These are phyloP conservation scores for Gnaphalium uliginosum DNA, from an alignment of 129 eudicot genomes.

Conservation along the genomic window DNA sequence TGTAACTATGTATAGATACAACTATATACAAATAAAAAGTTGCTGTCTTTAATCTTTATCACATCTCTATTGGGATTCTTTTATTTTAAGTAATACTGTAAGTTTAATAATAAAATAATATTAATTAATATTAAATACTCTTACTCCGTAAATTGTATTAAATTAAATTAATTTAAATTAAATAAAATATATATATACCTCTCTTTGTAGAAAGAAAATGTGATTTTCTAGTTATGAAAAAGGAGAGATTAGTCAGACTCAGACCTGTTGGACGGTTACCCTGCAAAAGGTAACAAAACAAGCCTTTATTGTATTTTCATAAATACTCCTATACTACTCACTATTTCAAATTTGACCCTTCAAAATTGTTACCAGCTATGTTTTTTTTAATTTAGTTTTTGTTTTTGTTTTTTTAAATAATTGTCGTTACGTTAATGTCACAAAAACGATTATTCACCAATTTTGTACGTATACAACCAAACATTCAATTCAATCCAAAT, in stretches of 20 bases:
- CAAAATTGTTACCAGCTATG: too few species aligned
- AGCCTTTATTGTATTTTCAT: slow-evolving; percentile 10
- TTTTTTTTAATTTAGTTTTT: too few species aligned
- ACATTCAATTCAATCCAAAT: slow-evolving; percentile 1
- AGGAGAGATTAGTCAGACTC: slow-evolving; percentile 31
- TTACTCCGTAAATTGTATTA: too few species aligned
- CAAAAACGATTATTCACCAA: background rate
- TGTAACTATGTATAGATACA: background rate
- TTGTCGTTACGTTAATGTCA: background rate
- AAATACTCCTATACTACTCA: slow-evolving; percentile 4
- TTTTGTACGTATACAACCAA: background rate
- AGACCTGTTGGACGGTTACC: slow-evolving; percentile 41
- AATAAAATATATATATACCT: too few species aligned
- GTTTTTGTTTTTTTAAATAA: background rate
- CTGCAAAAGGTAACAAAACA: slow-evolving; percentile 35
- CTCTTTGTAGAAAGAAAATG: background rate
- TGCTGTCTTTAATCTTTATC: background rate
- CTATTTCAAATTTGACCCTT: background rate
- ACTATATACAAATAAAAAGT: slow-evolving; percentile 21
- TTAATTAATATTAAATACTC: too few species aligned
- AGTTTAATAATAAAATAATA: too few species aligned
- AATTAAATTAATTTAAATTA: too few species aligned
- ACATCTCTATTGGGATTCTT: too few species aligned
- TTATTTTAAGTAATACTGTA: too few species aligned
- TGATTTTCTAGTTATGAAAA: slow-evolving; percentile 34